Base-by-base conservation (phyloP, 768 basidiomycete genomes). In the Auricularia auricula-judae region DNA sequence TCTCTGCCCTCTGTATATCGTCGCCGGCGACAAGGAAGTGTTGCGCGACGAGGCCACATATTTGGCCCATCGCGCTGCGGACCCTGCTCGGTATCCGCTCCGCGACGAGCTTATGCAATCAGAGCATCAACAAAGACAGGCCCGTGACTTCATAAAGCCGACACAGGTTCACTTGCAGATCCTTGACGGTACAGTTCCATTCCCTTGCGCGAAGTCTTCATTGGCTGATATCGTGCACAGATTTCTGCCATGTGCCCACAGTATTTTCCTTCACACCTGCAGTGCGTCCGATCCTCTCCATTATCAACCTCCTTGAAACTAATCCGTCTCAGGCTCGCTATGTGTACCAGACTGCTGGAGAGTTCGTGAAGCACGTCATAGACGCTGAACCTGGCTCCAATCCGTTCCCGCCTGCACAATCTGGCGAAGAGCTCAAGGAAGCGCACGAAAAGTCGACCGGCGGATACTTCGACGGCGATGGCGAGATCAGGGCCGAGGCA, bases 31-130 rank as follows among this genome's bases (percentile, higher is more conserved):
- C 64, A 89, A 88, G 69, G 96, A 98, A 75, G 92, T 96, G 0
- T 75, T 98, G 54, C 80, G 94, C 63, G 96, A 98, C 71, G 96
- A 98, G 74, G 85, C 91, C 43, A 84, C 97, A 34, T 98, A 92
- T 71, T 76, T 83, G 91, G 94, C 96, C 0, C 96, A 98, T 71
- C 93, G 89, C 72, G 96, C 96, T 36, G 91, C 92, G 2, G 75
- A 91, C 72, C 97, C 97, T 0, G 81, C 83, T 3, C 80, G 77
- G 66, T 96, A 83, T 72, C 88, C 88, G 1, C 74, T 84, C 0
- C 77, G 86, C 29, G 72, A 79, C 16, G 83, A 84, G 21, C 76
- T 86, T 1, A 74, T 85, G 14, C 82, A 0, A 64, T 84, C 12
- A 78, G 71, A 58, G 76, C 84, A 3, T 74, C 76, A 4, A 74